phyloP scores from a whole-genome alignment of 495 filamentous ascomycete genomes.

The Podospora fimiseda region DNA sequence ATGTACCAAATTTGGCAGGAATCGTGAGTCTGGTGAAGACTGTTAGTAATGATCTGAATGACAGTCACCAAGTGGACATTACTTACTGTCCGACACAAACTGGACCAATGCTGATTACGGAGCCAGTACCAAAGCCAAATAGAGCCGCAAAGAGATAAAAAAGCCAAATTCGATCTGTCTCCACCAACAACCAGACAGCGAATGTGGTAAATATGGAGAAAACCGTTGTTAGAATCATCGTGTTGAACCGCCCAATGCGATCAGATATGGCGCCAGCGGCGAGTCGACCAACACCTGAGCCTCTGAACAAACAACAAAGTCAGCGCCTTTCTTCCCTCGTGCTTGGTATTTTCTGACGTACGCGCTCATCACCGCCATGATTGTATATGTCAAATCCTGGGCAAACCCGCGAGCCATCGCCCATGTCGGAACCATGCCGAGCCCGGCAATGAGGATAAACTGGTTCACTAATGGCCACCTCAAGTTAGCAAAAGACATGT shows the following conservation, averaged over 20 bases:
- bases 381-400: conserved; percentile 3
- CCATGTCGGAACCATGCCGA: conserved; percentile 14
- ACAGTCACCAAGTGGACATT: neutral
- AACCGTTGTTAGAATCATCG: conserved; percentile 8
- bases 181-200: conserved; percentile 9
- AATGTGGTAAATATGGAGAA: conserved; percentile 9
- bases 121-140: conserved; percentile 12
- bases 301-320: conserved; percentile 1
- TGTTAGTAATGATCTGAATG: too few relatives aligned
- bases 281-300: conserved; percentile 9
- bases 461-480: conserved; percentile 9
- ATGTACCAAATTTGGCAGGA: conserved; percentile 10
- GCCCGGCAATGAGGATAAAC: conserved; percentile 10
- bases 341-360: neutral
- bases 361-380: conserved; percentile 10
- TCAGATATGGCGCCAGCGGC: conserved; percentile 8
- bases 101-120: conserved; percentile 9
- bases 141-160: conserved; percentile 8
- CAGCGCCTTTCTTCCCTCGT: neutral
- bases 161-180: conserved; percentile 4
- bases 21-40: conserved; percentile 9
- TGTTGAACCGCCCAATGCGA: conserved; percentile 11
- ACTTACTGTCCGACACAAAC: conserved; percentile 11
- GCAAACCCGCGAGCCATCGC: conserved; percentile 3
- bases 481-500: neutral